Evolutionary conservation across 108 stramenopile species (phyloP).

Genomic region (Thalassiosira profunda): DNA sequence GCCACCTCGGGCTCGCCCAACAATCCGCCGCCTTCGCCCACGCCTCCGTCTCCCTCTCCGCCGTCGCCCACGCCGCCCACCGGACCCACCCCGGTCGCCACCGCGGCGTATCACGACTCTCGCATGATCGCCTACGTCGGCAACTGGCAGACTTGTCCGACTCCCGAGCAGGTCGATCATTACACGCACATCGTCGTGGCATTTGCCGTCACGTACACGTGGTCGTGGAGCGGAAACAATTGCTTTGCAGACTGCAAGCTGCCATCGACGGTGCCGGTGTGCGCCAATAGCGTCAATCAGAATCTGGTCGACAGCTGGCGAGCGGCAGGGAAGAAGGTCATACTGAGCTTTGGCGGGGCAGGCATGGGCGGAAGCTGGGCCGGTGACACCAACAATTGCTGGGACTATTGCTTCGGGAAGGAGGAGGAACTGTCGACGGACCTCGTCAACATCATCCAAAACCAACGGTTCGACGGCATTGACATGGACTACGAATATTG

Average conservation of each 20-base stretch:
- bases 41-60: conserved; percentile 4
- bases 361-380: conserved; percentile 69
- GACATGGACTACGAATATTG: conserved; percentile 83
- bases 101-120: conserved; percentile 26
- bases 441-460: conserved; percentile 49
- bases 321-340: conserved; percentile 62
- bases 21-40: background rate
- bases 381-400: conserved; percentile 63
- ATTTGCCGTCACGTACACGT: conserved; percentile 59
- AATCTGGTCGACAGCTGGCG: conserved; percentile 48
- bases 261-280: conserved; percentile 28
- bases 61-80: conserved; percentile 16
- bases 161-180: conserved; percentile 41
- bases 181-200: conserved; percentile 69
- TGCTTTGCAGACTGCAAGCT: conserved; percentile 55
- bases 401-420: conserved; percentile 75
- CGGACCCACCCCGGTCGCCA: conserved; percentile 12
- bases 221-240: conserved; percentile 36
- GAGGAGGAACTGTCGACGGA: conserved; percentile 51
- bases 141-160: conserved; percentile 68
- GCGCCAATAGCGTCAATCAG: conserved; percentile 40
- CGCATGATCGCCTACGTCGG: conserved; percentile 65
- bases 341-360: conserved; percentile 73
- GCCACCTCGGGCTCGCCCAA: no score
- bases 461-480: conserved; percentile 57